phyloP scores from a whole-genome alignment of 306 rosid genomes.

The Coriaria nepalensis region DNA sequence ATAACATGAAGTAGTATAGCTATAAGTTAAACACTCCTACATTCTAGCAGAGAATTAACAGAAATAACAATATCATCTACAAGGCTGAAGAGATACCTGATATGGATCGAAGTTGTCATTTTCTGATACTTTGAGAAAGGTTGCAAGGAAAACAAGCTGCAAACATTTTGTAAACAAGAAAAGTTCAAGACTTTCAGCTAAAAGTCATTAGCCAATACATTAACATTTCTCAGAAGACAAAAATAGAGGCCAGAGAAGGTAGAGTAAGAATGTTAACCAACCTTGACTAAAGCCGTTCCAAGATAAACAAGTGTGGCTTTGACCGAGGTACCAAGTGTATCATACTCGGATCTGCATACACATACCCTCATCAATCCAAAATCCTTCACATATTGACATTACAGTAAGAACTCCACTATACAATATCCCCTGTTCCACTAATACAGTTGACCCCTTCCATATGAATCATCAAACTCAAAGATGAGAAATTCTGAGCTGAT shows the following conservation, averaged over 20 bases:
- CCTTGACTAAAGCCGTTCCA: slow-evolving; percentile 90
- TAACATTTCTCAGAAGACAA: not conserved
- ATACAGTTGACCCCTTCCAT: too few relatives aligned
- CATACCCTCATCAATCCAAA: slow-evolving; percentile 3
- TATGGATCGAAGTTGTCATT: slow-evolving; percentile 91
- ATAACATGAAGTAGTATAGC: too few relatives aligned
- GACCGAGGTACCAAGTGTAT: slow-evolving; percentile 86
- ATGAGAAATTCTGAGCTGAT: too few relatives aligned
- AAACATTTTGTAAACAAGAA: not conserved
- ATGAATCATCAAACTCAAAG: too few relatives aligned
- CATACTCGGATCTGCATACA: slow-evolving; percentile 83
- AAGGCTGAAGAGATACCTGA: slow-evolving; percentile 38
- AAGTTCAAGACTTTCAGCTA: not conserved
- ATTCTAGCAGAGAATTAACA: not conserved
- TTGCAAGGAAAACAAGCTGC: slow-evolving; percentile 96
- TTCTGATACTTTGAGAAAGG: slow-evolving; percentile 92
- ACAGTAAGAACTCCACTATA: not conserved
- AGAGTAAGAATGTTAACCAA: slow-evolving; percentile 16
- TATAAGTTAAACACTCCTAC: slow-evolving; percentile 1
- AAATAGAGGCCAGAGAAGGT: not conserved
- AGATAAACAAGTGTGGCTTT: slow-evolving; percentile 89
- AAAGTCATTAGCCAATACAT: not conserved
- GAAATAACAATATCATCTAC: not conserved
- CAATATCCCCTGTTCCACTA: not conserved
- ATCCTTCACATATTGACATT: not conserved